phyloP scores from a whole-genome alignment of 2,329 filamentous ascomycete species.

The Diaporthe citrichinensis region DNA sequence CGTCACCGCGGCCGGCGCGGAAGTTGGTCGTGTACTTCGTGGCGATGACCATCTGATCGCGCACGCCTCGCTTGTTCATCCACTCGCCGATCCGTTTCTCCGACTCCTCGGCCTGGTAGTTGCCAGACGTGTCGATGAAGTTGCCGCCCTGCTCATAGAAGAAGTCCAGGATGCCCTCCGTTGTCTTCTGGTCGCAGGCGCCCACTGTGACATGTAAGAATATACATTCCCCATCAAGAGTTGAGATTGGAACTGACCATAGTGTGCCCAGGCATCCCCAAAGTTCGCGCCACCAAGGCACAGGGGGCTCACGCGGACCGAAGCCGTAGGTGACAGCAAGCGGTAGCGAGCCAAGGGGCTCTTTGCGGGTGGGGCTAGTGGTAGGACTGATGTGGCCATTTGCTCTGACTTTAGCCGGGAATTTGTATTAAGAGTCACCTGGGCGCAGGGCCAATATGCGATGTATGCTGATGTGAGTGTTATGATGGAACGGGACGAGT shows the following conservation, averaged over 20 bases:
- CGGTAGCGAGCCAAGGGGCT: constrained; percentile 76
- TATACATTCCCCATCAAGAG: background rate
- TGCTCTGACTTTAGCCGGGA: background rate
- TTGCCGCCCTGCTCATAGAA: constrained; percentile 73
- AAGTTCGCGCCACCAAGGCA: constrained; percentile 61
- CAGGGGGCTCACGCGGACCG: constrained; percentile 75
- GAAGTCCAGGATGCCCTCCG: constrained; percentile 76
- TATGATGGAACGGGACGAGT: background rate
- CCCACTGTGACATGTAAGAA: constrained; percentile 55
- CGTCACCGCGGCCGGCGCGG: constrained; percentile 54
- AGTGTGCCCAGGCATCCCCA: constrained; percentile 23
- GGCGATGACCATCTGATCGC: constrained; percentile 76
- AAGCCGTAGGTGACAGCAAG: constrained; percentile 74
- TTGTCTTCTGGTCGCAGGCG: constrained; percentile 72
- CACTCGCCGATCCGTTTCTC: constrained; percentile 79
- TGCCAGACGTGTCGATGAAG: constrained; percentile 80
- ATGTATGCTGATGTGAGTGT: background rate
- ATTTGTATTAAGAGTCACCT: background rate
- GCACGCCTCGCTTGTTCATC: constrained; percentile 73
- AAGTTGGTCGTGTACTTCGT: constrained; percentile 75
- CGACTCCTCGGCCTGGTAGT: constrained; percentile 74
- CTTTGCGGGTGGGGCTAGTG: constrained; percentile 63
- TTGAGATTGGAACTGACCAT: background rate
- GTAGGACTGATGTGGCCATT: constrained; percentile 51
- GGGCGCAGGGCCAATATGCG: background rate